Base-by-base conservation (phyloP, 352 stramenopile species). In the Phytophthora tentaculata region DNA sequence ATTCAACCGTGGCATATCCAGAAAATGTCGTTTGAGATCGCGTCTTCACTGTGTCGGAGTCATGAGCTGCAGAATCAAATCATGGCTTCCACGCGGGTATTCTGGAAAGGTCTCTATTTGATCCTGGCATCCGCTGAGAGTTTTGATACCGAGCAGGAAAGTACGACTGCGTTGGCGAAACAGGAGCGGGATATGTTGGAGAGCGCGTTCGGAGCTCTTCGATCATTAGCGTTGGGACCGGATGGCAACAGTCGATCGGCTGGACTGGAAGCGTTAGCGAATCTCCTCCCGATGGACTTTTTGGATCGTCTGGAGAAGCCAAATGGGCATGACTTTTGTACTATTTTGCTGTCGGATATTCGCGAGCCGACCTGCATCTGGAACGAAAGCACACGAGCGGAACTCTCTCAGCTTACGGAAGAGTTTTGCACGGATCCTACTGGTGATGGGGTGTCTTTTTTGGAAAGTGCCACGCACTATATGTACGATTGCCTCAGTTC, bases 1-100 rank as follows among this genome's bases (percentile, higher is more conserved):
- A 89, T 90, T n/a, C 86, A 92, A 64, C 80, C 83, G 20, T 92
- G 83, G 83, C 81, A 89, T 49, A 84, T 92, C 17, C 86, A 94
- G 24, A 89, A 90, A 44, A 66, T 89, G 28, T 86, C 86, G 12
- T 94, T 91, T 65, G 84, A 88, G 26, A 89, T 92, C 39, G 84
- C 89, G 26, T 80, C 81, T 23, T 81, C 84, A n/a, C 68, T 94
- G 28, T 92, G 84, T 47, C 68, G 70, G 12, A 88, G 76, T 37
- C 65, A 41, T 14, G 71, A 74, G 6, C 64, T 94, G 0, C 86
- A 91, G 57, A 65, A 88, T 19, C 80, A 92, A 67, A 84, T 94
- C 14, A 78, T 92, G 37, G 55, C 70, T 23, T 81, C 74, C 19
- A 92, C 84, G 6, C 76, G 86, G 10, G 59, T 94, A 12, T 94